Base-by-base conservation (phyloP, 768 basidiomycete species). In the Lactarius akahatsu region DNA sequence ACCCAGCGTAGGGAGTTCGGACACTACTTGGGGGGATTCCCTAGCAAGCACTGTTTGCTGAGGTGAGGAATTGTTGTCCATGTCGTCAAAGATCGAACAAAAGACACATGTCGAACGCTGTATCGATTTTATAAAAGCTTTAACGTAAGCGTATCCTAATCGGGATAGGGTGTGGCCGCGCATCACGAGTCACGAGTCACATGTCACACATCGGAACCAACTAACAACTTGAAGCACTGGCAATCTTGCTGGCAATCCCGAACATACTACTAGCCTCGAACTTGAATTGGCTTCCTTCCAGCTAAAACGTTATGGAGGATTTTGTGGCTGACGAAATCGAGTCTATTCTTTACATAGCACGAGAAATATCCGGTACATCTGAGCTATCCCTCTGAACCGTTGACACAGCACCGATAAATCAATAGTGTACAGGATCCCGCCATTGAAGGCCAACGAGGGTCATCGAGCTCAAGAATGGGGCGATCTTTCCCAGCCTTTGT, bases 401-500 rank as follows among this genome's bases (percentile, higher is more conserved):
- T 61, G 40, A 61, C 47, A 36, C 57, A 57, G 36, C 50, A 66
- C 74, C 64, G 71, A 74, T 52, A 28, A 15, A 26, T 52, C 68
- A 54, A 23, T 45, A 96, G 95, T 96, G 43, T 96, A 89, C 81
- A 92, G 89, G 80, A 93, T 97, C 57, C 95, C 95, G 2, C 87
- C 94, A 57, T 79, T 95, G 72, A 93, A 86, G 73, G 83, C 83
- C 45, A 91, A 94, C 72, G 91, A 94, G 73, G 95, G 95, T 10
- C 90, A 96, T 78, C 89, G 92, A 61, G 95, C 95, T 13, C 89
- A 88, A 62, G 92, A 94, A 70, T 98, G 95, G 95, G 92, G 94
- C 18, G 90, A 94, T 76, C 84, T 96, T 50, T 83, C 83, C 20
- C 73, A 83, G 63, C 92, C 93, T 4, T 77, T 98, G 28, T 98